Base-by-base conservation (phyloP, 225 moss, liverwort and hornwort genomes). In the Polytrichum commune region DNA sequence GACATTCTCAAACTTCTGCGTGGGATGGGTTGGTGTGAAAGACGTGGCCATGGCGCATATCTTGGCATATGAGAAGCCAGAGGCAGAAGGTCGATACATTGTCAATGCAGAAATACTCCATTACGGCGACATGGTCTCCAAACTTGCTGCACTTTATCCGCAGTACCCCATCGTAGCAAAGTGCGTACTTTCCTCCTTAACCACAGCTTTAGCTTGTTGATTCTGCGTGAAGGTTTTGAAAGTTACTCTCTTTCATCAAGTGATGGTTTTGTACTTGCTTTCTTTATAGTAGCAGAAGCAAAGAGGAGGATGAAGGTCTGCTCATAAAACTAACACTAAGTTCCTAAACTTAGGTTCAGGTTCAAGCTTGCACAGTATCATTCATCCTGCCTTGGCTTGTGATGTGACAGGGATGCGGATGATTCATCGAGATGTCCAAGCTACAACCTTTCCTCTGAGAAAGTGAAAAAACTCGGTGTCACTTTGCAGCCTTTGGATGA, bases 21-120 rank as follows among this genome's bases (percentile, higher is more conserved):
- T 85, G 1, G 88, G 88, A 22, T 87, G 80, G 74, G 96, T 96
- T 27, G 75, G 86, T 73, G 93, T 96, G 56, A 78, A 89, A 63
- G 96, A 96, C 73, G 90, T 90, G 58, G 88, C 92, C 26, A 63
- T 81, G 67, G 93, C 85, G 63, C 96, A 96, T 56, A 76, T 96
- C 38, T 55, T 96, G 38, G 93, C 83, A n/a, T 96, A 77, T 75
- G 93, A 96, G 75, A 86, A 79, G 73, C 85, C 90, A 6, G 70
- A 90, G 69, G 93, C 93, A 24, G 79, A 90, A 77, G 96, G 96
- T 29, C 92, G 96, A 27, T 93, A 92, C 60, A 73, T 93, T 16
- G 77, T 89, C 79, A 72, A 8, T 54, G 81, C 82, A 7, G 62
- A 76, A 18, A 5, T 79, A 3, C 28, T 87, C 53, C 92, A 90